Base-by-base conservation (phyloP, 257 asterid genomes). In the Nicotiana sylvestris region DNA sequence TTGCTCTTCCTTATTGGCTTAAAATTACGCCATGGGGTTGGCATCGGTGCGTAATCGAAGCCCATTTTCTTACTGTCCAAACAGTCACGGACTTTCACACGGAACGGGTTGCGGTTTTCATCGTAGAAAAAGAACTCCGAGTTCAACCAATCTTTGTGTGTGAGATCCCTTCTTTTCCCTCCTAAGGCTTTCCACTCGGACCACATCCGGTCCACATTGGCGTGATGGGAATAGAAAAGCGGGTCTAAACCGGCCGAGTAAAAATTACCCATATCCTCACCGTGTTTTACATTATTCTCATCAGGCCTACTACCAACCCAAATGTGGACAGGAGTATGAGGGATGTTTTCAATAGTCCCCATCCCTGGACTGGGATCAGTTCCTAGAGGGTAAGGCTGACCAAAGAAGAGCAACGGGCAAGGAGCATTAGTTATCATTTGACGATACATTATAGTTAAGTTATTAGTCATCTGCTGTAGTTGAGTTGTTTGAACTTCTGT, bases 121-220 rank as follows among this genome's bases (percentile, higher is more conserved):
- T 91, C 93, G 83, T 91, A 91, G 89, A 91, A 91, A 72, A 90
- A 25, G 84, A 91, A 91, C 51, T 88, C 57, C 0, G 95, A 89
- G 74, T 90, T 80, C 4, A 88, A 56, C 85, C 46, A 91, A 25
- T 90, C 91, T 0, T 83, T 56, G 25, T 87, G 84, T 0, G 37
- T 3, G 12, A 91, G 43, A 21, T 89, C 91, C 68, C 83, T 88
- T 0, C 77, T 21, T 65, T 81, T 81, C 13, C 69, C 82, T 43
- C 67, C 70, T 2, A 3, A n/a, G 21, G 5, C 5, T 53, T 77
- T 70, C 82, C 85, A 77, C 4, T 49, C 56, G 1, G 16, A 8
- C 82, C 85, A 83, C 39, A 77, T 66, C 12, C 85, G 51, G 17
- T 83, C 82, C n/a, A 83, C 78, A 25, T 83, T 81, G 8, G 69